A percentile compares a stretch with the other conserved stretches of the same genome.
Evolutionary conservation across 176 grass and related monocot genomes (phyloP).

Genomic region (Coix lacrymajobi): DNA sequence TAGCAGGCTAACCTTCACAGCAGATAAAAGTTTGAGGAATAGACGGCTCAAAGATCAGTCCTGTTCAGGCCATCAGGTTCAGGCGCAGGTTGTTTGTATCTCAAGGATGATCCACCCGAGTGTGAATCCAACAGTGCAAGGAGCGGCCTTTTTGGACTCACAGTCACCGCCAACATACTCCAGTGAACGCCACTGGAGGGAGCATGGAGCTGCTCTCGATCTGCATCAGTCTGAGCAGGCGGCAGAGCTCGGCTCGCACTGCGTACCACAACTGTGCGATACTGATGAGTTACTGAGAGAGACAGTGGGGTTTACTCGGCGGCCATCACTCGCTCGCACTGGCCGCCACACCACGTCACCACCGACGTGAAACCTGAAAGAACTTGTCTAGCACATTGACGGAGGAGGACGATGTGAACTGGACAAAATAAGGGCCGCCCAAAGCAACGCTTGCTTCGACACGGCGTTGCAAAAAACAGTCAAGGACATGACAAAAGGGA

Average conservation of each 20-base stretch:
- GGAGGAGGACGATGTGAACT: neutral
- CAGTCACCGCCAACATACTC: too few relatives aligned
- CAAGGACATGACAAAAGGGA: constrained; percentile 1
- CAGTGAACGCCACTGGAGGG: too few relatives aligned
- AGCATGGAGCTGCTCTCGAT: too few relatives aligned
- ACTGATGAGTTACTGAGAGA: too few relatives aligned
- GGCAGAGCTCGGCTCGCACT: too few relatives aligned
- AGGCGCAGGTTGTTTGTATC: neutral
- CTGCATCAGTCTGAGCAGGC: too few relatives aligned
- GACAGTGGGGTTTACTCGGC: too few relatives aligned
- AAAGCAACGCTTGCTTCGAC: neutral
- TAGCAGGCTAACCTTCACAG: neutral
- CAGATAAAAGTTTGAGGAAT: neutral
- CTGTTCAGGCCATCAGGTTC: neutral
- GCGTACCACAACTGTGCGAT: too few relatives aligned
- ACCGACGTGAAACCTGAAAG: too few relatives aligned
- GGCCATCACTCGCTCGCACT: too few relatives aligned
- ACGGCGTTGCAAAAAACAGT: neutral
- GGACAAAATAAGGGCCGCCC: neutral
- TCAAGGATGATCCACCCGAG: neutral
- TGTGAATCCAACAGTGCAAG: neutral
- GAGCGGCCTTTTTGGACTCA: neutral
- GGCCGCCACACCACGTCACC: too few relatives aligned
- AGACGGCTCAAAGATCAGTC: neutral
- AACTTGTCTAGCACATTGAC: neutral